Base-by-base conservation (phyloP, 352 stramenopile genomes). In the Peronospora tabacina region DNA sequence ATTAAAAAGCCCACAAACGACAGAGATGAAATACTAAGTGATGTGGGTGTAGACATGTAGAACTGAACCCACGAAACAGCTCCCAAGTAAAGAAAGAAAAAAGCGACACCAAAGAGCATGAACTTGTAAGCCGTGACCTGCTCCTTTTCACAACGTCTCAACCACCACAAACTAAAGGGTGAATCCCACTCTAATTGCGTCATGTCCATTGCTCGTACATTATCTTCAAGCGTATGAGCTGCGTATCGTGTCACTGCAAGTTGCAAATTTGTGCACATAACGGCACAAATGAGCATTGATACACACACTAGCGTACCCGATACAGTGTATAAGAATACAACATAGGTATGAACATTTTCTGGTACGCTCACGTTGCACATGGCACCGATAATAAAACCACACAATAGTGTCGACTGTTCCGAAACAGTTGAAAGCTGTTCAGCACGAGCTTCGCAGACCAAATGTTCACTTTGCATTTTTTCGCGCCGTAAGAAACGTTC, bases 381-480 rank as follows among this genome's bases (percentile, higher is more conserved):
- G 41, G 72, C 66, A 5, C 70, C 63, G 12, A 90, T 61, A 11
- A 79, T 81, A n/a, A 90, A 90, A 53, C 75, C 75, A 13, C 57
- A 73, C 0, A 90, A 61, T 34, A 90, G 64, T 20, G 76, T n/a
- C 12, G 68, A 83, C 47, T 85, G 72, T n/a, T 90, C 72, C 7
- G 74, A 80, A 13, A 87, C 71, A 17, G 79, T 74, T 24, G 72
- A 67, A n/a, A 90, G 67, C 52, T 90, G 79, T 49, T 90, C 72
- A 37, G 65, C 70, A 26, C 79, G 79, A 3, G 79, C 79, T 29
- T 86, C 72, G 30, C 67, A 82, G 5, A 82, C 51, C 20, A 75
- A 52, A 37, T 82, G 58, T 39, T 90, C 79, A 52, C 75, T 81
- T 53, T 87, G 72, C 24, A 81, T 58, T 45, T 82, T 82, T 49